Percentiles rank a stretch among this genome's conserved stretches.
These are phyloP conservation scores for Solanum peruvianum DNA, from an alignment of 257 asterid species.

Conservation along the genomic window DNA sequence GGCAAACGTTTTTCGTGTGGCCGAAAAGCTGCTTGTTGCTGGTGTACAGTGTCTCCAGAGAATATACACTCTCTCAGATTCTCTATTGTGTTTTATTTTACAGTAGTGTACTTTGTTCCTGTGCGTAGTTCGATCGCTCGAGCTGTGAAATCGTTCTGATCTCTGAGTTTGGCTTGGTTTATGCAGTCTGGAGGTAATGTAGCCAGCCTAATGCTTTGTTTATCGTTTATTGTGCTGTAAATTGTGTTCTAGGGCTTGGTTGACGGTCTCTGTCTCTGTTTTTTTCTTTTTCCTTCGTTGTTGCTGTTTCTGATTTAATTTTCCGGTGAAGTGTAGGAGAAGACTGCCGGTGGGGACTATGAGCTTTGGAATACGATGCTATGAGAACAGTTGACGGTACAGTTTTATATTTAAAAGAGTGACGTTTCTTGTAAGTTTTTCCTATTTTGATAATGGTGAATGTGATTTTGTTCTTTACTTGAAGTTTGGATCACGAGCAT, in stretches of 20 bases:
- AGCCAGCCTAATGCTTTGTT: constrained; percentile 16
- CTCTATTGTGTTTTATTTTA: not conserved
- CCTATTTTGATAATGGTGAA: not conserved
- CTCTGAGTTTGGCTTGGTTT: constrained; percentile 34
- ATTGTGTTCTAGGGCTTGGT: constrained; percentile 25
- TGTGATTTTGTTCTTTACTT: constrained; percentile 2
- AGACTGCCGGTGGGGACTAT: constrained; percentile 28
- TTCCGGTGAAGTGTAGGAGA: constrained; percentile 19
- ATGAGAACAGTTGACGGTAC: constrained; percentile 1
- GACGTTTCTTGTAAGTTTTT: not conserved
- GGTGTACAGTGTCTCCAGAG: constrained; percentile 12
- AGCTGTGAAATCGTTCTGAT: constrained; percentile 34
- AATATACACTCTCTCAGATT: not conserved
- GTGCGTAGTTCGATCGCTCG: constrained; percentile 4
- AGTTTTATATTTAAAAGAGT: not conserved
- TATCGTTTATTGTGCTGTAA: constrained; percentile 19
- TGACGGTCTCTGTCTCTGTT: not conserved
- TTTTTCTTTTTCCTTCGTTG: not conserved
- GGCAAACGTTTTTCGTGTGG: constrained; percentile 3
- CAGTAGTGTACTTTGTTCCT: not conserved
- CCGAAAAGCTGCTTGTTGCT: constrained; percentile 23
- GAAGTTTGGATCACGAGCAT: constrained; percentile 19
- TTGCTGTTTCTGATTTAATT: not conserved
- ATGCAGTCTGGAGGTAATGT: constrained; percentile 30
- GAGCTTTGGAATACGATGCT: constrained; percentile 44